Evolutionary conservation across 805 yeast genomes (phyloP).

Genomic region (Cephaloascus fragrans): DNA sequence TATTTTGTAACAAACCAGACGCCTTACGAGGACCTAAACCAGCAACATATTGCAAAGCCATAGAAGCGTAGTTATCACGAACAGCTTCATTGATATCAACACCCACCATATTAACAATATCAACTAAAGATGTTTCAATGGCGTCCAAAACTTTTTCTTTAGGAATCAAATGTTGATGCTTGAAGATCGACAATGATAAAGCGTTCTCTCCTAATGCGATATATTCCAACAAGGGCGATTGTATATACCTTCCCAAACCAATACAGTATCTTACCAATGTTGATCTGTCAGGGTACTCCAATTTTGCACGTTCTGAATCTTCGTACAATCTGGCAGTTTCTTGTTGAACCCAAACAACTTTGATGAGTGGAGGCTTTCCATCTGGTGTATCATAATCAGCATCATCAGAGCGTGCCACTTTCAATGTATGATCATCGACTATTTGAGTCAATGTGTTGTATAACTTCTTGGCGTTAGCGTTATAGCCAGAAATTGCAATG

Average conservation of each 20-base stretch:
- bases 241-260: constrained; percentile 85
- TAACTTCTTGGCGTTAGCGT: constrained; percentile 58
- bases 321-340: constrained; percentile 89
- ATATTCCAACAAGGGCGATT: constrained; percentile 88
- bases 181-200: constrained; percentile 55
- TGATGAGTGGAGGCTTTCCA: constrained; percentile 44
- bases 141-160: constrained; percentile 55
- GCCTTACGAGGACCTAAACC: constrained; percentile 97
- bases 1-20: constrained; percentile 70
- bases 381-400: constrained; percentile 18
- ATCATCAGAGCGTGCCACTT: constrained; percentile 39
- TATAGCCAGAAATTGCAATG: constrained; percentile 81
- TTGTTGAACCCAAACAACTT: constrained; percentile 78
- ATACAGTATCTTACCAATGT: constrained; percentile 74
- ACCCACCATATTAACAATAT: constrained; percentile 84
- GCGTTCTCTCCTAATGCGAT: constrained; percentile 72
- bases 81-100: constrained; percentile 89
- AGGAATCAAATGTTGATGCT: constrained; percentile 63
- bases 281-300: constrained; percentile 80
- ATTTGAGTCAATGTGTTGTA: constrained; percentile 46
- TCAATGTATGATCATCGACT: constrained; percentile 44
- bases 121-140: constrained; percentile 76
- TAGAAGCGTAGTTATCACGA: constrained; percentile 62
- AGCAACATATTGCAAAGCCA: constrained; percentile 64
- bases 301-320: constrained; percentile 61